Base-by-base conservation (phyloP, 139 green algal species). In the Chlorella sp. region DNA sequence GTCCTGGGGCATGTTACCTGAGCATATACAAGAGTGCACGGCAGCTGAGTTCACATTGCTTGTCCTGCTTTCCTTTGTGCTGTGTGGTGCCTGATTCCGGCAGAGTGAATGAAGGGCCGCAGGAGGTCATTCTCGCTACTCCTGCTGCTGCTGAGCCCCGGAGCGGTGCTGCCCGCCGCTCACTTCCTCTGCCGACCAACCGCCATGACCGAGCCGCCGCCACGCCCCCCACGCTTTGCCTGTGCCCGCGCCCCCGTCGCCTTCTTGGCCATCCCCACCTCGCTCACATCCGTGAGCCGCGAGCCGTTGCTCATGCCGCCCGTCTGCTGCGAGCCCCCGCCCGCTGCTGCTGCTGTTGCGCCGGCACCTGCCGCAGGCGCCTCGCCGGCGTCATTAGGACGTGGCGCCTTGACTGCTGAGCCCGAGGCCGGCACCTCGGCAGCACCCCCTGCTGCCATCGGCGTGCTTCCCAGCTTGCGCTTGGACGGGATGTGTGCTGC, bases 401-500 rank as follows among this genome's bases (percentile, higher is more conserved):
- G 57, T 3, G 81, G n/a, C 57, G 81, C 81, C 57, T 86, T 86
- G 34, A 86, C 81, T 37, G 81, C 81, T 12, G 81, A 86, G 2
- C n/a, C 81, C 21, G 81, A 86, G 9, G 66, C 61, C 2, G 61
- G 83, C 36, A 36, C n/a, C 57, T 19, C 61, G 0, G 42, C 75
- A 14, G 34, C 75, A 16, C 75, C 36, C 15, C 75, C 75, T 48
- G 75, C 34, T 40, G 75, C 71, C 79, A 57, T 84, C 40, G 21
- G 40, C 9, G 39, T 86, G 48, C 28, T 60, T 36, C 48, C 48
- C 64, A 78, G 37, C 84, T 88, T 88, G 66, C 84, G 84, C 39
- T 88, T 88, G 28, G 36, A 37, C 26, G 77, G 4, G 75, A 81
- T 81, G 75, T 81, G 75, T 16, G 79, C 79, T 19, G 48, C 79